Evolutionary conservation across 1,139 yeast genomes (phyloP), one percentile per base, ranked within the genome.

Genomic region (Hyphopichia wangnamkhiaoensis): DNA sequence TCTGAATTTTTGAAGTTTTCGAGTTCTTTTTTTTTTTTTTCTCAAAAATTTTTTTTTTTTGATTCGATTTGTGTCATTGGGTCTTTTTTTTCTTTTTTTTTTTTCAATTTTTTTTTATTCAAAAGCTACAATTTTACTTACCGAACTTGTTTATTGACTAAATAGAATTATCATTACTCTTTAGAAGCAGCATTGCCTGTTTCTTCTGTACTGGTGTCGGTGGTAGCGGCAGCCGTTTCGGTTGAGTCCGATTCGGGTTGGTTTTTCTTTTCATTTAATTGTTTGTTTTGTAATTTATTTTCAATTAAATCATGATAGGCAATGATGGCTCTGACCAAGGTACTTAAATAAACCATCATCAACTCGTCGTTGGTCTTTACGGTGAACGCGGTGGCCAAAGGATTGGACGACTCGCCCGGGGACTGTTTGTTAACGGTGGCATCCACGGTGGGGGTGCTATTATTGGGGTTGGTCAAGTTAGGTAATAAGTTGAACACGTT

Each of bases 291-390:
- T 52, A 93, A 83, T 65, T 93, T 93, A 68, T 94, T 94, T 56
- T 93, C 98, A 59, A 94, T 93, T 62, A 94, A 77, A 61, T 94
- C 95, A 65, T 94, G 96, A 76, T 93, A 91, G 13, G 98, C 95
- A 59, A 93, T 87, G 53, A 93, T 93, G 14, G 98, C 88, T 55
- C 98, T 80, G 17, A 93, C 96, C 54, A 94, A 73, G 35, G 94
- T 84, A 55, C 94, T 81, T 48, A 93, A 80, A 59, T 94, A 94
- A 25, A 94, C 82, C 58, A 90, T 79, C 98, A 94, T 93, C 52
- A 94, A 73, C 62, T 93, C 95, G 56, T 94, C 99, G 58, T 94
- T 94, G 2, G 98, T 89, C 65, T 93, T 93, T 37, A 87, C 77
- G 5, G 95, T 89, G 58, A 91, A 86, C 1, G 98, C 95, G 39